Evolutionary conservation across 495 filamentous ascomycete genomes (phyloP), one percentile per base, ranked within the genome.

Genomic region (Podospora didyma): DNA sequence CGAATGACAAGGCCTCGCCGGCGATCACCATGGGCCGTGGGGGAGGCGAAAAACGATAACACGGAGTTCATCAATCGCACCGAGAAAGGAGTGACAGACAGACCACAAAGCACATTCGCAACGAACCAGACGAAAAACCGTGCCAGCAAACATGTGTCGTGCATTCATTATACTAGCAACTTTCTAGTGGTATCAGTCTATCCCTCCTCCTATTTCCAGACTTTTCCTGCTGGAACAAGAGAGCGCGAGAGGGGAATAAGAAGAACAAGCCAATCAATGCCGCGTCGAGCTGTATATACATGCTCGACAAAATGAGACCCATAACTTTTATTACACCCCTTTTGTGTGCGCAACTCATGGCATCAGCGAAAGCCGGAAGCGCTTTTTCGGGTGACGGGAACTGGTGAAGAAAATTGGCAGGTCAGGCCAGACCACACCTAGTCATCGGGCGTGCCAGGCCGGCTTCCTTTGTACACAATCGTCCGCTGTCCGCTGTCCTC

Each of bases 381-480:
- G 17, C 58, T 51, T 42, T 16, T 7, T 7, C 49, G 54, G 6
- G 42, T 35, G 11, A 54, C 56, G 41, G 57, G 52, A 19, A 45
- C 50, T 20, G 61, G 64, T 19, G 63, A 64, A 39, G 63, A 64
- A 41, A 23, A 51, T 34, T 56, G 49, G 49, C 56, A 53, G 49
- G 62, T 64, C 46, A 64, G 34, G 49, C 66, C 63, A 42, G 60
- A 62, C 65, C 66, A 69, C 63, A 68, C 65, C 65, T 70, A 70
- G 54, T 69, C 69, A 61, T 71, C 69, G 47, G 69, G 69, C 53
- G 69, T 71, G 49, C 59, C 67, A 11, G 63, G 67, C 46, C 67
- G 60, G 52, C 67, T 71, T 14, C 62, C 67, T 52, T 68, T 66
- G 49, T 69, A 69, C 34, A 67, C 21, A n/a, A 67, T 64, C 19